Conservation (phyloP, 306 rosid genomes). For the Gastrolobium villosum region DNA sequence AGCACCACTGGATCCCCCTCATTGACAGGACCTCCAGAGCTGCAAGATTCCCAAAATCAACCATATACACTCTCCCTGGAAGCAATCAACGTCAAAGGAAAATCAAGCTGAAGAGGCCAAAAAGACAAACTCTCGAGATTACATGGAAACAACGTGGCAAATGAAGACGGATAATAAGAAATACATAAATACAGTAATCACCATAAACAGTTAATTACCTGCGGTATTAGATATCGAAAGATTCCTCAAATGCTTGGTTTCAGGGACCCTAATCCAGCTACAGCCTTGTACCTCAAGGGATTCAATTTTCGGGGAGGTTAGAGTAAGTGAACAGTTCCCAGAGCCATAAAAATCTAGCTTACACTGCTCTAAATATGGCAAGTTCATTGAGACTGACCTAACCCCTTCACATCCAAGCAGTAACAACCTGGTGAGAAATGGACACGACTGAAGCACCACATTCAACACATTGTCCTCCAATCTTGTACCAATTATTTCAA, state of each 20-base stretch:
- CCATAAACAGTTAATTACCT: constrained; percentile 63
- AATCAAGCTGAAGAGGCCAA: background rate
- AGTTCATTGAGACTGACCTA: constrained; percentile 67
- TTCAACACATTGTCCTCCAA: constrained; percentile 69
- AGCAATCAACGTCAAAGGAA: constrained; percentile 36
- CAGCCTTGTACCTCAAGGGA: constrained; percentile 97
- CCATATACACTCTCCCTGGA: constrained; percentile 89
- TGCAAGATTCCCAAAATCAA: constrained; percentile 80
- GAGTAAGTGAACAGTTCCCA: constrained; percentile 75
- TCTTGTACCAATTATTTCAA: constrained; percentile 89
- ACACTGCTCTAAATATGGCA: constrained; percentile 75
- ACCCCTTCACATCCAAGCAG: constrained; percentile 93
- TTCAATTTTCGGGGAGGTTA: constrained; percentile 73
- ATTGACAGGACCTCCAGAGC: constrained; percentile 81
- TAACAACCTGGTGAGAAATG: constrained; percentile 70
- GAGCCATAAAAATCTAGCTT: constrained; percentile 90
- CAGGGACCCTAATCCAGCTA: constrained; percentile 86
- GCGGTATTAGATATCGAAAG: constrained; percentile 83
- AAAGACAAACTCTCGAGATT: background rate
- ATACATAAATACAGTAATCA: constrained; percentile 14
- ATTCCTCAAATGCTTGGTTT: constrained; percentile 64
- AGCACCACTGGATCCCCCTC: constrained; percentile 94
- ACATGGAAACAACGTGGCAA: background rate
- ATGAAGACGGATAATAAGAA: constrained; percentile 22
- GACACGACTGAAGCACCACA: constrained; percentile 70